phyloP scores from a whole-genome alignment of 208 protist species.

The Crithidia brevicula region DNA sequence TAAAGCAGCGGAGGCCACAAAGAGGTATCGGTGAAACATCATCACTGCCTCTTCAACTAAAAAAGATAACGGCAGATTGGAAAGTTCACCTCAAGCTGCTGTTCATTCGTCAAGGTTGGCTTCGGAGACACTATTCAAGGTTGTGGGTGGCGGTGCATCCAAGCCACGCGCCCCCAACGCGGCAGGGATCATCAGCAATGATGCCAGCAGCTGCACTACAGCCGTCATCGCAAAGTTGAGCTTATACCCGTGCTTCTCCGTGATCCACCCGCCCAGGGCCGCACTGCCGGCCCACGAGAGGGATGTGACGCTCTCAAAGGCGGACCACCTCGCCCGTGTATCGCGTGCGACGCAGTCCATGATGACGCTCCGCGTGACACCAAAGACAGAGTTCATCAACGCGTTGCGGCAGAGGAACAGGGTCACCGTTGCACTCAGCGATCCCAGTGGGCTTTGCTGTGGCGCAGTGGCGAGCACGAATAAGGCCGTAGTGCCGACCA shows the following conservation, averaged over 20 bases:
- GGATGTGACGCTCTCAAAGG: slow-evolving; percentile 67
- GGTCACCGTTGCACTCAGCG: slow-evolving; percentile 15
- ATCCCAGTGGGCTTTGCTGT: neutral
- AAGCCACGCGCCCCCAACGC: slow-evolving; percentile 33
- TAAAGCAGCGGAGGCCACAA: no score
- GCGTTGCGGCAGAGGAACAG: slow-evolving; percentile 55
- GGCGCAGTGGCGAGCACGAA: slow-evolving; percentile 22
- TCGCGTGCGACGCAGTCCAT: slow-evolving; percentile 63
- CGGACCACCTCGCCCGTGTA: slow-evolving; percentile 62
- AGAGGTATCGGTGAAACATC: no score
- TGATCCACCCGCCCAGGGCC: slow-evolving; percentile 58
- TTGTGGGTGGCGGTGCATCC: neutral
- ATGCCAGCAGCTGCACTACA: slow-evolving; percentile 42
- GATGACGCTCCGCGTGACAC: slow-evolving; percentile 68
- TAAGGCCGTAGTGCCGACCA: slow-evolving; percentile 38
- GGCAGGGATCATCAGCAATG: slow-evolving; percentile 44
- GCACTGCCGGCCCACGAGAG: slow-evolving; percentile 74
- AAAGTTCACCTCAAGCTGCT: neutral
- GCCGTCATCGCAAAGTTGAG: slow-evolving; percentile 56
- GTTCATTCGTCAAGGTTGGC: neutral
- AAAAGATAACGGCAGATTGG: no score
- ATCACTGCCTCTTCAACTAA: no score
- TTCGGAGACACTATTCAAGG: neutral
- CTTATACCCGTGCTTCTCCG: slow-evolving; percentile 43
- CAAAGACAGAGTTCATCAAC: slow-evolving; percentile 68